Conservation (phyloP, 176 grass and related monocot genomes). For the Carex kokanica region DNA sequence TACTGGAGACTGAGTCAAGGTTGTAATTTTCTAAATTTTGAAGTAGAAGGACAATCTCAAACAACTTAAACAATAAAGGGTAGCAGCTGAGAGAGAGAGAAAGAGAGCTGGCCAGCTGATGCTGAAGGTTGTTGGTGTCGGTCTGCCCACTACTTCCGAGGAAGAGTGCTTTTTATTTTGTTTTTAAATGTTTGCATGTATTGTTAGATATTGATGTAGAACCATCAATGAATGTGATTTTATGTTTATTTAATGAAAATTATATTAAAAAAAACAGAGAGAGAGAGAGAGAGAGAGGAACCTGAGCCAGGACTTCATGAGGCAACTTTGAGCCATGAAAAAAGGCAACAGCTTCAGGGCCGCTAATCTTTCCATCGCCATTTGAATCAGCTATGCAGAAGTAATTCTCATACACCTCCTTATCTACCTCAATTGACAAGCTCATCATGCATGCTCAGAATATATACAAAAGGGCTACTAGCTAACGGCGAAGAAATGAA, state of each 20-base stretch:
- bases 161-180: too few species aligned
- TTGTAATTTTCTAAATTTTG: neutral
- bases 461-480: neutral
- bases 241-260: too few species aligned
- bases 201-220: too few species aligned
- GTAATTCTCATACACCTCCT: conserved; percentile 23
- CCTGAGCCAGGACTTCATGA: neutral
- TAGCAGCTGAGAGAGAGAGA: neutral
- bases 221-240: too few species aligned
- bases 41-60: neutral
- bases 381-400: conserved; percentile 14
- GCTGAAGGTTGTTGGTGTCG: too few species aligned
- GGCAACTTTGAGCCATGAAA: conserved; percentile 4
- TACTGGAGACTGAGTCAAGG: neutral
- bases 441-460: neutral
- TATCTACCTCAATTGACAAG: conserved; percentile 8
- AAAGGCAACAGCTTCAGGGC: conserved; percentile 2
- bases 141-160: too few species aligned
- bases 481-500: neutral
- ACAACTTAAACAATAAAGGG: neutral
- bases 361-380: conserved; percentile 9
- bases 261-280: too few species aligned
- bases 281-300: neutral
- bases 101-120: too few species aligned
- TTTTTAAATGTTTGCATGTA: too few species aligned